phyloP scores from a whole-genome alignment of 2,329 filamentous ascomycete genomes.

The Sporothrix schenckii region DNA sequence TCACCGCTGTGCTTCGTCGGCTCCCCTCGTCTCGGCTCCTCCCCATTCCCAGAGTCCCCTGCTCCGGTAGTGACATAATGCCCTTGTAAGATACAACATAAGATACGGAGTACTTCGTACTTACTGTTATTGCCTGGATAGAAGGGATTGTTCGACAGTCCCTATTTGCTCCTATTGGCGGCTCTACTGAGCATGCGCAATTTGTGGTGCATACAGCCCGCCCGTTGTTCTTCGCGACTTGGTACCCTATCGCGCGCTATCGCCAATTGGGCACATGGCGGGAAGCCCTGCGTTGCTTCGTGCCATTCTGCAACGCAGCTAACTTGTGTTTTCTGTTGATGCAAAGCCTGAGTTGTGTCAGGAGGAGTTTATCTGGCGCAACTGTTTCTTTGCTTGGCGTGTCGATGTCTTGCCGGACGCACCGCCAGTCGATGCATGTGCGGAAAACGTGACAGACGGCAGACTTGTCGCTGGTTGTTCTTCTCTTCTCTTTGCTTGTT shows the following conservation, averaged over 20 bases:
- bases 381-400: not conserved
- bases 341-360: conserved; percentile 22
- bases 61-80: conserved; percentile 23
- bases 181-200: conserved; percentile 8
- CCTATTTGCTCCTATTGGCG: conserved; percentile 19
- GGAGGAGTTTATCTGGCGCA: conserved; percentile 1
- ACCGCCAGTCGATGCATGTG: conserved; percentile 15
- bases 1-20: not conserved
- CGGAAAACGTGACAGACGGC: conserved; percentile 18
- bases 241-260: conserved; percentile 29
- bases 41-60: not conserved
- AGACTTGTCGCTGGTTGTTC: not conserved
- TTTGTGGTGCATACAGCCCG: conserved; percentile 24
- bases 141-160: not conserved
- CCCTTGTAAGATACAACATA: not conserved
- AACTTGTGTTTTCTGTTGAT: conserved; percentile 1
- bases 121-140: not conserved
- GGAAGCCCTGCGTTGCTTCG: conserved; percentile 24
- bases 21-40: conserved; percentile 16
- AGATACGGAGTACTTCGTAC: no score
- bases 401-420: not conserved
- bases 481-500: not conserved
- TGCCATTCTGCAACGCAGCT: conserved; percentile 15
- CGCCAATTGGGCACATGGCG: conserved; percentile 19
- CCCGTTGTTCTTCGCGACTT: conserved; percentile 18